Conservation (phyloP, 805 yeast species). For the Metschnikowia similis region DNA sequence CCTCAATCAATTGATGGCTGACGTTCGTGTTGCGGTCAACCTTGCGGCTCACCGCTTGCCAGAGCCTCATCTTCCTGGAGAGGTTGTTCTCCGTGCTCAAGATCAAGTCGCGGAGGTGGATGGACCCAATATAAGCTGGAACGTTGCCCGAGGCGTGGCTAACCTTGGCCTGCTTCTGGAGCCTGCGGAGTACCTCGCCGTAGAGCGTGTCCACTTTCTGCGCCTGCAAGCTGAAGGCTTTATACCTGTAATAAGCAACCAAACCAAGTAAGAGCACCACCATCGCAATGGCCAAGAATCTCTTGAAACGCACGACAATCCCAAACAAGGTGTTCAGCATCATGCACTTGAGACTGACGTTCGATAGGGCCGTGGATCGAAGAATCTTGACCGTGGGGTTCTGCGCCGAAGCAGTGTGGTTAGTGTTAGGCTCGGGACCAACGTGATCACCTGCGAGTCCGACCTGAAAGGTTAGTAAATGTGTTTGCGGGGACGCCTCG, state of each 20-base stretch:
- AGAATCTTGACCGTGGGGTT: constrained; percentile 48
- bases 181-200: constrained; percentile 45
- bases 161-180: constrained; percentile 43
- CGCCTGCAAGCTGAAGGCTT: constrained; percentile 34
- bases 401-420: constrained; percentile 39
- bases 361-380: constrained; percentile 69
- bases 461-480: constrained; percentile 28
- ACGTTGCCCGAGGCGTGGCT: constrained; percentile 26
- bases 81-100: constrained; percentile 40
- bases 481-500: neutral
- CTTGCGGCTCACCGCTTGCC: constrained; percentile 53
- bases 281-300: constrained; percentile 12
- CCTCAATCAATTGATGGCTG: constrained; percentile 57
- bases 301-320: constrained; percentile 25
- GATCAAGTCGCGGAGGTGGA: constrained; percentile 67
- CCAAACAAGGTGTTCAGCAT: constrained; percentile 48
- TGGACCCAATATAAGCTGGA: constrained; percentile 56
- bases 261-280: constrained; percentile 16
- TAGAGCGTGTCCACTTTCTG: constrained; percentile 43
- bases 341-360: constrained; percentile 55
- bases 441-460: constrained; percentile 18
- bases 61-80: constrained; percentile 37
- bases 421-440: constrained; percentile 25
- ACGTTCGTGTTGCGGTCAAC: constrained; percentile 69
- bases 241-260: constrained; percentile 27